A percentile compares a stretch with the other conserved stretches of the same genome.
phyloP scores from a whole-genome alignment of 2,329 filamentous ascomycete genomes.

The Fusarium sp. region DNA sequence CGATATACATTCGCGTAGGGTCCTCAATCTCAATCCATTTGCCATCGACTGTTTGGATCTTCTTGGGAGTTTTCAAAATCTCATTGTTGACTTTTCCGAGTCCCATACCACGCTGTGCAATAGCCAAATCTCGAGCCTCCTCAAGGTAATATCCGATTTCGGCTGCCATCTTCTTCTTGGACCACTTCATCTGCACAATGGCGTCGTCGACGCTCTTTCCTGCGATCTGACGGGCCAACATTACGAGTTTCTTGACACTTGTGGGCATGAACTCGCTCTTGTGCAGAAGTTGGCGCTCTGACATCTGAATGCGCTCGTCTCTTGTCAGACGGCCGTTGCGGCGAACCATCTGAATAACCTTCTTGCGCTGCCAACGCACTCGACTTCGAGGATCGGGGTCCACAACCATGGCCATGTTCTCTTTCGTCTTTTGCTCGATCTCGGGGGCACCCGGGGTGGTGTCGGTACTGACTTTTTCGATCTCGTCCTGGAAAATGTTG shows the following conservation, averaged over 20 bases:
- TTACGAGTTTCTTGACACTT: constrained; percentile 89
- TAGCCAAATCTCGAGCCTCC: constrained; percentile 81
- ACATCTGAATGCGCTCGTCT: constrained; percentile 72
- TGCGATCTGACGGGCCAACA: constrained; percentile 85
- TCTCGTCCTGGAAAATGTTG: constrained; percentile 71
- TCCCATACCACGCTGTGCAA: constrained; percentile 87
- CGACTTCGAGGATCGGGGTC: constrained; percentile 81
- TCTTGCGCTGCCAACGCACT: constrained; percentile 82
- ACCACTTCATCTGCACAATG: constrained; percentile 93
- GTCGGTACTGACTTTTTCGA: constrained; percentile 50
- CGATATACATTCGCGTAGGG: constrained; percentile 86
- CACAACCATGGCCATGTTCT: constrained; percentile 69
- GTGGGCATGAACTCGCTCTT: constrained; percentile 83
- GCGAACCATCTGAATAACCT: constrained; percentile 80
- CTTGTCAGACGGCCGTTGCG: constrained; percentile 64
- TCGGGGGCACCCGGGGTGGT: constrained; percentile 42
- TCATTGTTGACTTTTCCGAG: constrained; percentile 61
- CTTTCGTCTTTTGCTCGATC: constrained; percentile 52
- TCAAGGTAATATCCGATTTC: constrained; percentile 84
- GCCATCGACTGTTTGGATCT: constrained; percentile 80
- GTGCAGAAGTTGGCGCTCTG: constrained; percentile 63
- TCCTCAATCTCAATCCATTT: constrained; percentile 76
- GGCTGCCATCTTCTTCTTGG: constrained; percentile 88
- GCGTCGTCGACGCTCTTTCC: constrained; percentile 96
- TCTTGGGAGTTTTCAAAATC: constrained; percentile 50